Base-by-base conservation (phyloP, 768 basidiomycete genomes). In the Termitomyces sp. region DNA sequence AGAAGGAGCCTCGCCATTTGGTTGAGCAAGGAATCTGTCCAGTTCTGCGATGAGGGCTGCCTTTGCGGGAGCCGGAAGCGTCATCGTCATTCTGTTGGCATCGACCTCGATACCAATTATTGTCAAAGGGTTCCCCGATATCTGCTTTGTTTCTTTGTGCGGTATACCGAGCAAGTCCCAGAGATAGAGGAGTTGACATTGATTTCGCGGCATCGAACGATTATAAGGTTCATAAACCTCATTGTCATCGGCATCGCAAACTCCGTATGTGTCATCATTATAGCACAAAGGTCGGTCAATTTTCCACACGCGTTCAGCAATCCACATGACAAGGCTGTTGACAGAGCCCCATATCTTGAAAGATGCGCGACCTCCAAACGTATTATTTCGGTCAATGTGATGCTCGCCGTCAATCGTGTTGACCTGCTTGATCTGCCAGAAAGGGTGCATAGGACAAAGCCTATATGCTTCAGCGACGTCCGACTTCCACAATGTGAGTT, bases 51-150 rank as follows among this genome's bases (percentile, higher is more conserved):
- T 24, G 10, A 55, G 40, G 15, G 41, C 37, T 5, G 14, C 22
- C n/a, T 35, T 48, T n/a, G 21, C 11, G 1, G 35, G 42, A n/a
- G 32, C n/a, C 28, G 54, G 42, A 6, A 54, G 44, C 2, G 46
- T 54, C 45, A 54, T 40, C 5, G 37, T 48, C 46, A 54, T 47
- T 22, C 21, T n/a, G 15, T 54, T 42, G 12, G 46, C 45, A 32
- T 54, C 45, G 8, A 55, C 54, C 19, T 55, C 54, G 21, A 50
- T 50, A 2, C 54, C 54, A 5, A 55, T 55, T 3, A 55, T 55
- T 0, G 42, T 38, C 4, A 55, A 15, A 1, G 41, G 40, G 17
- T n/a, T 26, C 8, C 54, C 54, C 0, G 48, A 55, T 2, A 49
- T 7, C 22, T 55, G 54, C 7, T 55, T 55, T 17, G 30, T 35